These are phyloP conservation scores for Graphilbum sp. DNA, from an alignment of 2,329 filamentous ascomycete species.

Conservation along the genomic window DNA sequence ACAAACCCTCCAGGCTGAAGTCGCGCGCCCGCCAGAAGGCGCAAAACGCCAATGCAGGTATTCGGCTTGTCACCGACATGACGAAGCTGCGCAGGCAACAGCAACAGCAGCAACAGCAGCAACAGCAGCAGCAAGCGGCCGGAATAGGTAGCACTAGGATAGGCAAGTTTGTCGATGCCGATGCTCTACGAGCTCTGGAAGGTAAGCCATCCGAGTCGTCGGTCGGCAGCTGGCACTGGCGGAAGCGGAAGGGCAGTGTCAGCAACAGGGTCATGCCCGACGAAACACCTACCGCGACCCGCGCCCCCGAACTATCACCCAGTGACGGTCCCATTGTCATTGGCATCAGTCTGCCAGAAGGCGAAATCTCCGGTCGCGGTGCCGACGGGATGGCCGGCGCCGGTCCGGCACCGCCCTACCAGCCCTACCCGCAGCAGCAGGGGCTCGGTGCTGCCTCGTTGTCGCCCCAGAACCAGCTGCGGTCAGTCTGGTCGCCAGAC, in stretches of 20 bases:
- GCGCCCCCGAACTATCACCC: conserved; percentile 41
- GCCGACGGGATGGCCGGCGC: conserved; percentile 8
- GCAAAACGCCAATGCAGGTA: conserved; percentile 44
- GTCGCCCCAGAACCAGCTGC: conserved; percentile 19
- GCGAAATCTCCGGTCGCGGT: conserved; percentile 25
- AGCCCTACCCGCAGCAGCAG: neutral
- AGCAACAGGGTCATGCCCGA: conserved; percentile 4
- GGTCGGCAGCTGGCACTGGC: conserved; percentile 41
- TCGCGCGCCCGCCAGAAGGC: conserved; percentile 45
- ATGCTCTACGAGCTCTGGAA: conserved; percentile 42
- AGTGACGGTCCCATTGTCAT: conserved; percentile 58
- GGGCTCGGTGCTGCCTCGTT: conserved; percentile 7
- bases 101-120: conserved; percentile 20
- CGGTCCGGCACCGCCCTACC: neutral
- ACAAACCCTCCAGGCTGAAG: conserved; percentile 30
- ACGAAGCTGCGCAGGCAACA: conserved; percentile 28
- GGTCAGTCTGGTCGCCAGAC: conserved; percentile 45
- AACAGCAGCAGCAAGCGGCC: conserved; percentile 15
- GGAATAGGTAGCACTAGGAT: conserved; percentile 13
- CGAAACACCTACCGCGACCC: conserved; percentile 9
- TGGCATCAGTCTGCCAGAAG: conserved; percentile 48
- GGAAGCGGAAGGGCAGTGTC: conserved; percentile 21
- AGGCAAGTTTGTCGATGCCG: conserved; percentile 39
- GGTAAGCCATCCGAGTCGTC: conserved; percentile 36
- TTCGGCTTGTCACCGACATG: conserved; percentile 56